Base-by-base conservation (phyloP, 1,284 basidiomycete genomes). In the Kwoniella shivajii region DNA sequence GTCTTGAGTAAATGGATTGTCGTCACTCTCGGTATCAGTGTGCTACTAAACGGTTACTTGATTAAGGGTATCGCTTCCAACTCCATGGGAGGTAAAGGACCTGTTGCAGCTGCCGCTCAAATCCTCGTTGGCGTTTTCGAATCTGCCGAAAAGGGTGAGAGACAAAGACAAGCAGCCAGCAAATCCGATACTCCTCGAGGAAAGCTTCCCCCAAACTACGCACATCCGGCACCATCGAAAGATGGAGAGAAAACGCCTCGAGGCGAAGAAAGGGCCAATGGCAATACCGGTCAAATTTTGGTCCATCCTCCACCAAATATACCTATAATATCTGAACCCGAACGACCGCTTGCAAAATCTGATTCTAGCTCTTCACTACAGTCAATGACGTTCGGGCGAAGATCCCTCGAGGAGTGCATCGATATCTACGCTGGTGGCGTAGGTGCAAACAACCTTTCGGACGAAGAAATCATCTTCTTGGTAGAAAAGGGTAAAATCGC, bases 1-100 rank as follows among this genome's bases (percentile, higher is more conserved):
- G 86, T 98, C 53, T 80, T 99, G 65, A 88, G 86, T 71, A 99
- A 99, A 81, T 96, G 92, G 90, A 95, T 99, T 68, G 89, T 97
- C 53, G 82, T 93, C 51, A 82, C 89, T 16, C 85, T 99, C 31
- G 88, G 86, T 3, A 84, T 95, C 64, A 92, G 88, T 62, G 88
- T 99, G 62, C 85, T 88, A 60, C 82, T 99, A 62, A 99, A 99
- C 69, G 93, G 92, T 1, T 97, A 93, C 74, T 82, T 99, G 31
- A 83, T 99, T 61, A 95, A 93, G 77, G 84, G 84, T 16, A 84
- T 85, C 59, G 82, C 83, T 0, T 79, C 69, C 54, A 75, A 74
- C 55, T 75, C 74, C 20, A 76, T 79, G 52, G 76, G 76, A 16
- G 75, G 75, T 6, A 75, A 71, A 50, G 78, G 77, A 11, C 76